Conservation (phyloP, 495 filamentous ascomycete genomes). For the Neurospora sp. region DNA sequence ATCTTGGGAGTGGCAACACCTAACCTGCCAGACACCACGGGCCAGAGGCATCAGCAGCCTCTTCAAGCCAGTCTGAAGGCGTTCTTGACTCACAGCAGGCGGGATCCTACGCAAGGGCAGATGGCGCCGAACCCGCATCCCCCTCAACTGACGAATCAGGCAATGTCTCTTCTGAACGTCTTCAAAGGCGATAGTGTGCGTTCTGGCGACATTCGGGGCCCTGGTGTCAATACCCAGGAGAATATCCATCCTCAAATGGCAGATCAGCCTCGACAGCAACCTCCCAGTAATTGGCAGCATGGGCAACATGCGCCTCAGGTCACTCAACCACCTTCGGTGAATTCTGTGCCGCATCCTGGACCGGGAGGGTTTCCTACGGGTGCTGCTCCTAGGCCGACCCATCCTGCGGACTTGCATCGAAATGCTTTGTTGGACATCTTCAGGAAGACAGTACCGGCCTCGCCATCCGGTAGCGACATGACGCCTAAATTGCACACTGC, state of each 20-base stretch:
- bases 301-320: slow-evolving; percentile 5
- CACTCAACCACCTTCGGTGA: slow-evolving; percentile 2
- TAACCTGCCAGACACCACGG: slow-evolving; percentile 13
- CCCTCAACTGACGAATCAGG: slow-evolving; percentile 36
- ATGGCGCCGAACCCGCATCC: slow-evolving; percentile 9
- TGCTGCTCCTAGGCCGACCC: slow-evolving; percentile 11
- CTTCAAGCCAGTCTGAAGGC: background rate
- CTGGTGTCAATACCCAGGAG: slow-evolving; percentile 5
- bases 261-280: slow-evolving; percentile 10
- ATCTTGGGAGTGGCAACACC: slow-evolving; percentile 17
- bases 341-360: background rate
- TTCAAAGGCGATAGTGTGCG: slow-evolving; percentile 40
- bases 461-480: slow-evolving; percentile 16
- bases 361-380: background rate
- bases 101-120: slow-evolving; percentile 32
- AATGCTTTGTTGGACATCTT: slow-evolving; percentile 39
- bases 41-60: slow-evolving; percentile 27
- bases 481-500: slow-evolving; percentile 3
- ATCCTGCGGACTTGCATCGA: slow-evolving; percentile 34
- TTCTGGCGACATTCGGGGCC: slow-evolving; percentile 4
- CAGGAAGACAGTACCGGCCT: slow-evolving; percentile 26
- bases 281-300: slow-evolving; percentile 8
- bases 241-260: slow-evolving; percentile 2
- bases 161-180: slow-evolving; percentile 50
- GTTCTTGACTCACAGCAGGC: background rate